A percentile compares a stretch with the other conserved stretches of the same genome.
These are phyloP conservation scores for Cystobasidiaceae sp. DNA, from an alignment of 1,284 basidiomycete genomes.

Conservation along the genomic window DNA sequence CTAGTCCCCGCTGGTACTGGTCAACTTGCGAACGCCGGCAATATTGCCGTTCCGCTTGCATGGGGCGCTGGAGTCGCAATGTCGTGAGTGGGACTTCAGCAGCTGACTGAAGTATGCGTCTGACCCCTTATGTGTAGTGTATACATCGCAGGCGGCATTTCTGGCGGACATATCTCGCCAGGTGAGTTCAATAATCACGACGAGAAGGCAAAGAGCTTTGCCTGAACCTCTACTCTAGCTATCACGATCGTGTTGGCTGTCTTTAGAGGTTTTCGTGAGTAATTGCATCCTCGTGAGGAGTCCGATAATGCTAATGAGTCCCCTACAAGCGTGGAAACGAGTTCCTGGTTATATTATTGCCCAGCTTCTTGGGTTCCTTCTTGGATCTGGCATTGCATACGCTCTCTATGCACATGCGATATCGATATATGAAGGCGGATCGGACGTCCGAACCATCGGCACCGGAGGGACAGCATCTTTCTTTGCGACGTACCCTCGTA, in stretches of 20 bases:
- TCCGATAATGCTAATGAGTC: background rate
- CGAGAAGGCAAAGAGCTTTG: too few species aligned
- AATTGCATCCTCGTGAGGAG: too few species aligned
- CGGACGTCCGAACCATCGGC: constrained; percentile 57
- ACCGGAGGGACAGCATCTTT: constrained; percentile 54
- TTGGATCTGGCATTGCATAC: constrained; percentile 64
- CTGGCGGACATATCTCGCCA: constrained; percentile 37
- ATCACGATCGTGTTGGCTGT: constrained; percentile 35
- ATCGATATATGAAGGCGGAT: constrained; percentile 61
- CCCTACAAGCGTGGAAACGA: constrained; percentile 64
- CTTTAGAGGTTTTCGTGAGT: constrained; percentile 34
- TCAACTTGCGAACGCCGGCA: background rate
- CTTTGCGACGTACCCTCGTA: constrained; percentile 14
- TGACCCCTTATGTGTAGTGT: too few species aligned
- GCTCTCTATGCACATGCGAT: constrained; percentile 64
- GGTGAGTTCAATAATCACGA: too few species aligned
- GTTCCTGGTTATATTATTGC: constrained; percentile 64
- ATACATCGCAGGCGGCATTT: constrained; percentile 32
- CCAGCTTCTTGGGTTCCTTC: constrained; percentile 63
- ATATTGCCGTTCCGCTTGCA: constrained; percentile 3
- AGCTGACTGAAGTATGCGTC: background rate
- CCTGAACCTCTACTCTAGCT: too few species aligned
- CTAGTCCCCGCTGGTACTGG: constrained; percentile 2
- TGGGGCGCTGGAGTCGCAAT: constrained; percentile 29
- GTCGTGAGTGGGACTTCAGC: background rate